Base-by-base conservation (phyloP, 352 stramenopile species). In the Halophytophthora batemanensis region DNA sequence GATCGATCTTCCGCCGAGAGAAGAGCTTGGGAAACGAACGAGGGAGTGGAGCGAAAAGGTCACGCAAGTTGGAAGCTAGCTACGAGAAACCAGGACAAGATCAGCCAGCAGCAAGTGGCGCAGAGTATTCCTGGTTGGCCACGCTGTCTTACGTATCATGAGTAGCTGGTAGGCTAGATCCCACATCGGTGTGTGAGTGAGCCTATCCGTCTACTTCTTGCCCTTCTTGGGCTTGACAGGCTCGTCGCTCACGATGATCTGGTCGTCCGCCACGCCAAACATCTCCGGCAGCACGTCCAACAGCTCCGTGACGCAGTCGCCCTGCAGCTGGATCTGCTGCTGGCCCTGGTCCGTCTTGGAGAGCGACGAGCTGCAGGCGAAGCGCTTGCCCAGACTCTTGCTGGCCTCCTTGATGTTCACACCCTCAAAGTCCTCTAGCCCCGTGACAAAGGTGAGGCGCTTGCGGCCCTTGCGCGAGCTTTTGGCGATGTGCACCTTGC, bases 391-490 rank as follows among this genome's bases (percentile, higher is more conserved):
- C 23, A 93, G 66, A 41, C 56, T 84, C 66, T 93, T 91, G 44
- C 71, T 68, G 19, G 75, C 74, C 31, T 93, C 83, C 72, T 93
- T 93, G 54, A 91, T 87, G 61, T 90, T 88, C 50, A 89, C 70
- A 12, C 70, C 76, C 42, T 84, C 74, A 53, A 90, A 88, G 40
- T 90, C 81, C 39, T 93, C 83, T 19, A 93, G 74, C 0, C 83
- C 83, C 19, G 78, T 86, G 51, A 93, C 77, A 52, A 91, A 88
- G 0, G 83, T 91, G 53, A 93, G 63, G 41, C 77, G 79, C 61
- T 93, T 93, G 49, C 74, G 71, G 19, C 77, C 77, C 59, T 91
- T 91, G 47, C 81, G 81, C 45, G 81, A 79, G 46, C 71, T 85
- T 66, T 86, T 88, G 50, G 74, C 77, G 47, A 90, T 71, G 25